A percentile compares a stretch with the other conserved stretches of the same genome.
Conservation (phyloP, 83 land plant genomes). For the Picea abies region DNA sequence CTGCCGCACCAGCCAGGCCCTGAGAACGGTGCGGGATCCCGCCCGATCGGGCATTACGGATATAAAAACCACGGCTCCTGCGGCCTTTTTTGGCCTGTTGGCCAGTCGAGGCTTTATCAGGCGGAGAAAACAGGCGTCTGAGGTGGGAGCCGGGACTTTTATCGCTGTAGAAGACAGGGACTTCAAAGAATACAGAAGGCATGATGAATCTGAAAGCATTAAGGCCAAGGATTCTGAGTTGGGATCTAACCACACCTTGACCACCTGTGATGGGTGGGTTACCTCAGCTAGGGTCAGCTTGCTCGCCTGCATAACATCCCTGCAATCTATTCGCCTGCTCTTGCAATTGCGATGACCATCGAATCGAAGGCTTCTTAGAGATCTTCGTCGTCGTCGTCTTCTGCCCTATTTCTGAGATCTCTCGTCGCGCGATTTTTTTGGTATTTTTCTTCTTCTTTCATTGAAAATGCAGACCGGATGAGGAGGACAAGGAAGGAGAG, state of each 20-base stretch:
- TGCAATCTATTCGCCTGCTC: slow-evolving; percentile 2
- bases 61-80: slow-evolving; percentile 32
- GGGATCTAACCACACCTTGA: slow-evolving; percentile 45
- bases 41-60: slow-evolving; percentile 22
- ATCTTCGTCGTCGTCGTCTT: not conserved
- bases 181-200: slow-evolving; percentile 46
- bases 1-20: slow-evolving; percentile 29
- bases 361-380: no score
- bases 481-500: not conserved
- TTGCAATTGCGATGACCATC: not conserved
- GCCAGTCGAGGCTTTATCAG: slow-evolving; percentile 18
- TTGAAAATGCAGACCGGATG: not conserved
- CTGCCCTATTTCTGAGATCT: not conserved
- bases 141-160: slow-evolving; percentile 7
- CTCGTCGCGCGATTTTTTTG: no score
- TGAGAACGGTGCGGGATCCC: slow-evolving; percentile 24
- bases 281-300: slow-evolving; percentile 17
- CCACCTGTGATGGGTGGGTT: slow-evolving; percentile 14
- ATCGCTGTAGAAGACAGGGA: slow-evolving; percentile 22
- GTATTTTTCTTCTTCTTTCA: not conserved
- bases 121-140: slow-evolving; percentile 36
- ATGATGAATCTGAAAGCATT: slow-evolving; percentile 55
- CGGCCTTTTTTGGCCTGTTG: not conserved
- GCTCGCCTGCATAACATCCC: slow-evolving; percentile 26
- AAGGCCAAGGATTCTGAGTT: slow-evolving; percentile 50